Evolutionary conservation across 306 rosid genomes (phyloP), one percentile per base, ranked within the genome.

Genomic region (Prunus salicina): DNA sequence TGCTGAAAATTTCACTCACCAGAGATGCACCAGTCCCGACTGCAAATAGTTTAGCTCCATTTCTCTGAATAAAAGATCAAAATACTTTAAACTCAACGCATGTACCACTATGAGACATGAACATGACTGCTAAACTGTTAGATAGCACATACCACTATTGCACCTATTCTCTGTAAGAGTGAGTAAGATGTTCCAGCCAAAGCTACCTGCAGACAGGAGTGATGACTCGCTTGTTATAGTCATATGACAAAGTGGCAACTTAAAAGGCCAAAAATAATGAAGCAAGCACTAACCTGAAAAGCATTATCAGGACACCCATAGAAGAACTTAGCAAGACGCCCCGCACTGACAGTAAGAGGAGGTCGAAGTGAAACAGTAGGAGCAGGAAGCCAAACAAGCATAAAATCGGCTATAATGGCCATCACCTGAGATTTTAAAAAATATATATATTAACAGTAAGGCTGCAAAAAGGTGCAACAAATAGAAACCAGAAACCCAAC

Each of bases 241-340:
- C 27, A 2, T 19, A 62, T 64, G 41, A 57, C 13, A 46, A 18
- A 32, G 24, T 10, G 28, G 38, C 13, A 38, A 28, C 27, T 15
- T 10, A 9, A 56, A 38, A 28, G 2, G 12, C 8, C 24, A 57
- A 20, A 64, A 45, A 22, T 30, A 71, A 49, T 12, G 69, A 38
- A 63, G 34, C 47, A 62, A 75, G 34, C 20, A 68, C 24, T 62
- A 22, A 92, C 99, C 96, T 95, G 99, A 55, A 95, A 95, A 66
- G 99, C 97, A 76, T 95, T 95, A 67, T 91, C 99, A 0, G 99
- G 99, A 79, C 99, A 95, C 76, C 89, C 88, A 82, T 89, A 91
- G 90, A 95, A 95, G 87, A 92, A 87, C 86, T 89, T 95, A 46
- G 96, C 80, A 79, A 95, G 67, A 32, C 83, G 76, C 60, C 99